Evolutionary conservation across 1,284 basidiomycete species (phyloP).

Genomic region (Sutorius eximius): DNA sequence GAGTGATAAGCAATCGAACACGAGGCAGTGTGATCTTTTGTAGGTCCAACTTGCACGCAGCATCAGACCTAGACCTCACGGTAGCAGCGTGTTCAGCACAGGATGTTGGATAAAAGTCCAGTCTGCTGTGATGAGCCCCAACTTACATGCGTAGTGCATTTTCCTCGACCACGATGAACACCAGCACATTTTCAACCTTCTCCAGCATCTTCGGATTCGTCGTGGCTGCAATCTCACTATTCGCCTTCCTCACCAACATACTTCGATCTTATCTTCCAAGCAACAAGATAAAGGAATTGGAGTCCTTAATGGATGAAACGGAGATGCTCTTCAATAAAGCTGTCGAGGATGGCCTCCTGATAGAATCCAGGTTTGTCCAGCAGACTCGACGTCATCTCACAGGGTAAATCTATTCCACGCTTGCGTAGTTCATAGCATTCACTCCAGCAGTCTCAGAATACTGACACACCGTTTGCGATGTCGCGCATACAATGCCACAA

Average conservation of each 20-base stretch:
- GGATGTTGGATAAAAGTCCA: neutral
- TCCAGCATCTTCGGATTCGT: neutral
- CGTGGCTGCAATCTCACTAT: neutral
- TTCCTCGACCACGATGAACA: neutral
- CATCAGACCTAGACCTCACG: neutral
- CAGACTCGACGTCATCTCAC: neutral
- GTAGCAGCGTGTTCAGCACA: neutral
- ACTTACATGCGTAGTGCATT: no score
- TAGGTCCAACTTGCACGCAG: no score
- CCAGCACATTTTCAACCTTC: neutral
- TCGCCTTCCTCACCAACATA: neutral
- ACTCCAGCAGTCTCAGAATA: neutral
- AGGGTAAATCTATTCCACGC: neutral
- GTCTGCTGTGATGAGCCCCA: neutral
- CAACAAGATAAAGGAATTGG: neutral
- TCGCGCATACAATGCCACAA: neutral
- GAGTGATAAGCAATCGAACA: neutral
- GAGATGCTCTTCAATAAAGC: neutral
- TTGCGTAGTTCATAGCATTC: neutral
- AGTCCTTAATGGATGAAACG: neutral
- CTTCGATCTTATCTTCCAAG: neutral
- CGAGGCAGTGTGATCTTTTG: neutral
- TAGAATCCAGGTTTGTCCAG: neutral
- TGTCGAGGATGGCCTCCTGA: neutral
- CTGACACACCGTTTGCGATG: neutral